Evolutionary conservation across 2,329 filamentous ascomycete species (phyloP).

Genomic region (Talaromyces sp.): DNA sequence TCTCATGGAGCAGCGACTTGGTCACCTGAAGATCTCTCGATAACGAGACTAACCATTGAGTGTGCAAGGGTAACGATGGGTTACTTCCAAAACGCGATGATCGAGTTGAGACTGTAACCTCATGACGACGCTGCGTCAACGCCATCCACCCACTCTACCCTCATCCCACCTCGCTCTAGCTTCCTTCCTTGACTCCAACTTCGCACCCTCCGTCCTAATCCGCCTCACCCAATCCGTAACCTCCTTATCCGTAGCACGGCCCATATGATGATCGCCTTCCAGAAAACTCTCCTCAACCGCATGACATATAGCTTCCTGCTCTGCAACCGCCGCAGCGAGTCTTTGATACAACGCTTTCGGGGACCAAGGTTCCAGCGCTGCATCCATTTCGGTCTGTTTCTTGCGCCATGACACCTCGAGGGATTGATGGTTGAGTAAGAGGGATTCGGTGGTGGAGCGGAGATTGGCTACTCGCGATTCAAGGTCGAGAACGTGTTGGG

Average conservation of each 20-base stretch:
- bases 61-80: no score
- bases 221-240: constrained; percentile 77
- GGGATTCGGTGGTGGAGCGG: constrained; percentile 70
- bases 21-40: neutral
- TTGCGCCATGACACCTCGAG: constrained; percentile 89
- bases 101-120: neutral
- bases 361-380: constrained; percentile 76
- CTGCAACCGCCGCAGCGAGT: constrained; percentile 69
- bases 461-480: constrained; percentile 49
- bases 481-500: constrained; percentile 45
- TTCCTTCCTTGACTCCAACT: constrained; percentile 77
- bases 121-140: constrained; percentile 48
- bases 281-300: constrained; percentile 93
- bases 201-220: constrained; percentile 74
- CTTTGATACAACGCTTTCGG: constrained; percentile 83
- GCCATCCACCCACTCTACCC: constrained; percentile 90
- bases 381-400: constrained; percentile 86
- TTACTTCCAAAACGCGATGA: neutral
- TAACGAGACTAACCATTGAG: neutral
- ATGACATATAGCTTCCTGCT: constrained; percentile 76
- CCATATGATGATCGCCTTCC: constrained; percentile 54
- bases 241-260: constrained; percentile 71
- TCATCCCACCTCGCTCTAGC: constrained; percentile 94
- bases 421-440: constrained; percentile 76
- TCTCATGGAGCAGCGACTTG: neutral